Evolutionary conservation across 768 basidiomycete species (phyloP), one percentile per base, ranked within the genome.

Genomic region (Kwoniella botswanensis): DNA sequence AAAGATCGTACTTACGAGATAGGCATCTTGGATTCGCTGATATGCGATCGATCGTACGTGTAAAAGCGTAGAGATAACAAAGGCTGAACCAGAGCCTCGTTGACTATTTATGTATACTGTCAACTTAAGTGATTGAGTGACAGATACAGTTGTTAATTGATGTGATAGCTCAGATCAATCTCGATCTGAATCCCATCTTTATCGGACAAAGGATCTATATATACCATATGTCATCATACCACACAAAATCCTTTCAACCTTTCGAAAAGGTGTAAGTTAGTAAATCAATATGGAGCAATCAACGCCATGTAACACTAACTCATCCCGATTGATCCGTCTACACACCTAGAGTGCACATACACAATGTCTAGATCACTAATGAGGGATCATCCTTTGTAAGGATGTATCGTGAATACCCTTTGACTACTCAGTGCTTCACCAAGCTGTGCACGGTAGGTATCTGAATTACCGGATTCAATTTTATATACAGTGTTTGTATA

Each of bases 1-100:
- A 2, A 15, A 35, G 41, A n/a, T 7, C 29, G 18, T 4, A 59
- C 65, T 67, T 35, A 67, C 65, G 65, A 65, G 11, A 56, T 67
- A 7, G 65, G 56, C 65, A 67, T 67, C 24, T 50, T 67, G 65
- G 18, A 54, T 17, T 9, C n/a, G 59, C 3, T 15, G 55, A 11
- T n/a, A 59, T 12, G 9, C 2, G 5, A 41, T 11, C 15, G 0
- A 1, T 59, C 29, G 10, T 24, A 29, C 11, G 9, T 26, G 57
- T 26, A 10, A n/a, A n/a, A n/a, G 3, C 12, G 46, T 15, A 15
- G 46, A 15, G 12, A 50, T 0, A 50, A 4, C 15, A 50, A 50
- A 6, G 46, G 46, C 12, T 3, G 9, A 50, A 18, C 12, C 18
- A 50, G 46, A 50, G 46, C 46, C 18, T 50, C 10, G 4, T 18